A percentile compares a stretch with the other conserved stretches of the same genome.
These are phyloP conservation scores for Xerocomus spinulosus DNA, from an alignment of 768 basidiomycete species.

Conservation along the genomic window DNA sequence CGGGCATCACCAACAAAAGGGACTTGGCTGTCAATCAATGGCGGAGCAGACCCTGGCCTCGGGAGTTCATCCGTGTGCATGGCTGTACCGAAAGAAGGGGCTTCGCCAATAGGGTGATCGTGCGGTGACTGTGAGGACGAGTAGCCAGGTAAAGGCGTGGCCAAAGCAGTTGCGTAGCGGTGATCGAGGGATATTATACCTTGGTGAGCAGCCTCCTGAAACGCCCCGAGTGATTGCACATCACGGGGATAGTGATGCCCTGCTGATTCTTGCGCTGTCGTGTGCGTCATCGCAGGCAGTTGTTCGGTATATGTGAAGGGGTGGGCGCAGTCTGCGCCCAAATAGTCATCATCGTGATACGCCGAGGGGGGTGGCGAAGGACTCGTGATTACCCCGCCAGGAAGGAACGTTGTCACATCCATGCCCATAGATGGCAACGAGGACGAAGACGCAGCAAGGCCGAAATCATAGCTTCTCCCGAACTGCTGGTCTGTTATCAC, in stretches of 20 bases:
- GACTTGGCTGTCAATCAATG: conserved; percentile 27
- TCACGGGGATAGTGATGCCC: conserved; percentile 6
- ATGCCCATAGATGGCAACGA: conserved; percentile 12
- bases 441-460: conserved; percentile 6
- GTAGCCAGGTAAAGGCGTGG: conserved; percentile 31
- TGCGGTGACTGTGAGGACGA: conserved; percentile 28
- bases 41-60: conserved; percentile 28
- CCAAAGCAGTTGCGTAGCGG: conserved; percentile 15
- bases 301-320: conserved; percentile 14
- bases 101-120: conserved; percentile 23
- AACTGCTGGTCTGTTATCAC: conserved; percentile 8
- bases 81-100: conserved; percentile 28
- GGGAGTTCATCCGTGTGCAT: conserved; percentile 18
- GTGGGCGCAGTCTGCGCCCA: conserved; percentile 12
- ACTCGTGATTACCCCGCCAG: conserved; percentile 13
- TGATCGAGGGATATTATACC: conserved; percentile 23
- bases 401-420: conserved; percentile 12
- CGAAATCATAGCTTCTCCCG: conserved; percentile 6
- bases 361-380: conserved; percentile 21
- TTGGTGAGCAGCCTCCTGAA: conserved; percentile 15
- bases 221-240: conserved; percentile 17
- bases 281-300: conserved; percentile 12
- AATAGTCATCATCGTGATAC: conserved; percentile 23
- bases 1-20: conserved; percentile 26
- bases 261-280: conserved; percentile 9